Conservation (phyloP, 2,329 filamentous ascomycete genomes). For the Nemania sp. region DNA sequence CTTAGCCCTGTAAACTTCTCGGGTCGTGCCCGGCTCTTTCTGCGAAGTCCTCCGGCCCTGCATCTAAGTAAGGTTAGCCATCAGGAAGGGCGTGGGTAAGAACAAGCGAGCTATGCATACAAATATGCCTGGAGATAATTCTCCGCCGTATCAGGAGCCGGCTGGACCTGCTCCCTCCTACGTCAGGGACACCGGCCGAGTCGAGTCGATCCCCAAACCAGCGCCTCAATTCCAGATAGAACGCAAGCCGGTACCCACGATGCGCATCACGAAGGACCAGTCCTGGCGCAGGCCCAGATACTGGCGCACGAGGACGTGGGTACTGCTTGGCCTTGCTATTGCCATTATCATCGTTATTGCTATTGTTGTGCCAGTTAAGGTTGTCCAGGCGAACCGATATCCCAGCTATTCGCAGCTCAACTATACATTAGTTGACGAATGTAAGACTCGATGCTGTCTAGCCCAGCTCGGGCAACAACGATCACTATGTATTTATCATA, state of each 20-base stretch:
- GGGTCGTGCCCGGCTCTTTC: background rate
- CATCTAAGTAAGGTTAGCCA: background rate
- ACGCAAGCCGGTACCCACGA: constrained; percentile 24
- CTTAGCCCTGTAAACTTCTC: background rate
- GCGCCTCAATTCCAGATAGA: constrained; percentile 22
- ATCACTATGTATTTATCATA: no score
- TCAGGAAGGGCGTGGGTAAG: background rate
- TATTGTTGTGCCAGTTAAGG: constrained; percentile 52
- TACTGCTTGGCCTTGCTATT: constrained; percentile 44
- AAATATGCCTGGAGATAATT: constrained; percentile 34
- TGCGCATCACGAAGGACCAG: constrained; percentile 25
- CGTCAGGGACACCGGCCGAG: constrained; percentile 29
- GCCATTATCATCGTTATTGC: constrained; percentile 50
- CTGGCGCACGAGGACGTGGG: constrained; percentile 59
- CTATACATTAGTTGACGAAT: constrained; percentile 54
- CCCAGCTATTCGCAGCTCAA: constrained; percentile 52
- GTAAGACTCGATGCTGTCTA: constrained; percentile 40
- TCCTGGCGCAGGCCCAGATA: constrained; percentile 52
- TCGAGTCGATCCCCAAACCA: constrained; percentile 29
- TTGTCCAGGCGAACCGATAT: constrained; percentile 47
- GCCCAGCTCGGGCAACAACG: background rate
- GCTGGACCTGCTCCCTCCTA: constrained; percentile 31
- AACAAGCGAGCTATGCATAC: constrained; percentile 11
- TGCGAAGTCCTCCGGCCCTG: background rate
- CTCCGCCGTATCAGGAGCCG: constrained; percentile 20